Evolutionary conservation across 169 alveolate genomes (phyloP), one percentile per base, ranked within the genome.

Genomic region (Plasmodium knowlesi): DNA sequence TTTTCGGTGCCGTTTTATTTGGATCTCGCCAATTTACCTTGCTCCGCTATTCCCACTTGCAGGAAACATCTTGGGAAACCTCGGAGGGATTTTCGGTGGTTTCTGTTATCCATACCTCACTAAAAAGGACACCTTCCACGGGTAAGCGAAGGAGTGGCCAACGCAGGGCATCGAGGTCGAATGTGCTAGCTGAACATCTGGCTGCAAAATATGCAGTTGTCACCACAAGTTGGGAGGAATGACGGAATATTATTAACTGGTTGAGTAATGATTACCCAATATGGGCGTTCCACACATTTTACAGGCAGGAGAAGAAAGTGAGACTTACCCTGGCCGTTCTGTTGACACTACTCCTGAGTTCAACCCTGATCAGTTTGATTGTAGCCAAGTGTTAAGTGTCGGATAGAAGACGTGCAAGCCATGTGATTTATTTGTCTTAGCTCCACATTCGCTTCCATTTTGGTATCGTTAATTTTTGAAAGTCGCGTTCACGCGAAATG

Each of bases 51-150:
- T 37, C 4, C 43, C 9, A 14, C 25, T 4, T 76, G 19, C 82
- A 89, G 94, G 94, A 79, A 89, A 89, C 22, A n/a, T 89, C 19
- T 5, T 89, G 61, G 94, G 94, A n/a, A 67, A 79, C 22, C 6
- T 89, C 9, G 94, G 94, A 4, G 94, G 90, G 14, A 1, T 89
- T 25, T 70, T 89, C 6, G 83, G 86, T 12, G 94, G 94, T 3
- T 39, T 79, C 32, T 39, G 89, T 43, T 89, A 79, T 39, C 90
- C 89, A n/a, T 89, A 78, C 57, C 22, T 80, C 25, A 57, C 71
- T 37, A 80, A 67, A 73, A 76, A 39, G 53, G 85, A 43, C 19
- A 30, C 85, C 37, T 85, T 74, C 41, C 37, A 74, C 22, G 83
- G 76, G 89, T 78, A 89, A 41, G 43, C 22, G 25, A 10, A 46